Evolutionary conservation across 495 filamentous ascomycete genomes (phyloP), one percentile per base, ranked within the genome.

Genomic region (Aspergillus nidulans): DNA sequence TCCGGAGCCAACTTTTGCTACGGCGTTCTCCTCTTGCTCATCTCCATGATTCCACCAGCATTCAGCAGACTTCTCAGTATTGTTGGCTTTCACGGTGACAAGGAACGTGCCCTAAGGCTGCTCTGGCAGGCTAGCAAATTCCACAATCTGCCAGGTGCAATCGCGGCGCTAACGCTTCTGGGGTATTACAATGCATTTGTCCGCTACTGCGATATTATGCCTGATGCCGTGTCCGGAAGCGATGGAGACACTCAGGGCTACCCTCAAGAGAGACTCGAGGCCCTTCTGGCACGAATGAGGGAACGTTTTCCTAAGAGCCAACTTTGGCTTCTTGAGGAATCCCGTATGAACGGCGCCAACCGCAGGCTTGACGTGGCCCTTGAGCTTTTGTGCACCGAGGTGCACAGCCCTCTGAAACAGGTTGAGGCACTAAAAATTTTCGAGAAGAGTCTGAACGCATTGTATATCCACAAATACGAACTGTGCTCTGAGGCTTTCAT

Each of bases 41-140:
- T 97, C 15, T 91, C 90, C 24, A 88, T 97, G 79, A 81, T 98
- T 0, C 95, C 94, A 0, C 94, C 94, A 0, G 85, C 90, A 7
- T 95, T 98, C 68, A 83, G 80, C 50, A 88, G 82, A 53, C 79
- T 97, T 4, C 79, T 97, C 19, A 87, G 83, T 54, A 86, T 97
- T 50, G 90, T 97, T 40, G 95, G 95, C 12, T 97, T 97, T 67
- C 85, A 81, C 59, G 94, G 94, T 13, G 92, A 98, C 67, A 86
- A 91, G 44, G 87, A 92, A 51, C 78, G 85, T 20, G 95, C 91
- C 3, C 67, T 96, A 12, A 71, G 78, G 18, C 87, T 96, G 83
- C 84, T 98, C 8, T 98, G 95, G 94, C 89, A 92, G 68, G 87
- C 90, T 13, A 88, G 88, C 58, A 91, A 87, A 60, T 91, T 89